Conservation (phyloP, 768 basidiomycete species). For the Boletus tylopilopsis region DNA sequence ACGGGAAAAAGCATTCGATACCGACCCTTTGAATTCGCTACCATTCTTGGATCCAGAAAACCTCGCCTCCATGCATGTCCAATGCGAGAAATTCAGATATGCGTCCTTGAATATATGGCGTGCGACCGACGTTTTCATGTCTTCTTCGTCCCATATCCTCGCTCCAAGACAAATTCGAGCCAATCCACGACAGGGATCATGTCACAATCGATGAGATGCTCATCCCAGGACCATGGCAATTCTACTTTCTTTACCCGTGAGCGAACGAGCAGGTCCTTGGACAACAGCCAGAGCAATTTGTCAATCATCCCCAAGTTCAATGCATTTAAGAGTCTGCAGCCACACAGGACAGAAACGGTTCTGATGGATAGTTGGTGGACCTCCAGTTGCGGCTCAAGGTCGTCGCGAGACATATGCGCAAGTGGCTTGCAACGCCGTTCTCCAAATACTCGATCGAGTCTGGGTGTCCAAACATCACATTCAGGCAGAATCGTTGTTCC, state of each 20-base stretch:
- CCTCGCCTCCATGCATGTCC: too few relatives aligned
- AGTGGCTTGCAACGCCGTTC: conserved; percentile 9
- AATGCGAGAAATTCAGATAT: conserved; percentile 12
- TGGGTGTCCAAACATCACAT: too few relatives aligned
- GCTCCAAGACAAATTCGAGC: conserved; percentile 11
- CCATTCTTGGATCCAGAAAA: background rate
- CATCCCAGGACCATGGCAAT: conserved; percentile 1
- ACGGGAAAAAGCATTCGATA: too few relatives aligned
- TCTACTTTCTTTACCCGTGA: background rate
- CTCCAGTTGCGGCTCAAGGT: conserved; percentile 7
- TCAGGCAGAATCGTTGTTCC: too few relatives aligned
- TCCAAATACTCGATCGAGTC: too few relatives aligned
- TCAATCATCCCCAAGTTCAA: too few relatives aligned
- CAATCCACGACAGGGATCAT: conserved; percentile 10
- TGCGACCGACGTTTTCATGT: background rate
- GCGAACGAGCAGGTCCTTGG: conserved; percentile 2
- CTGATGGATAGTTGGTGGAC: conserved; percentile 15
- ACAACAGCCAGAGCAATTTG: conserved; percentile 10
- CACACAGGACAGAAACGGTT: conserved; percentile 14
- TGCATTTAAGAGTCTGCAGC: background rate
- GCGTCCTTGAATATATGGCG: conserved; percentile 5
- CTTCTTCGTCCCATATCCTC: background rate
- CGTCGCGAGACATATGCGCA: conserved; percentile 7
- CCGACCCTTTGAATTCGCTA: background rate
- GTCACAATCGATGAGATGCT: conserved; percentile 6